Base-by-base conservation (phyloP, 2,329 filamentous ascomycete genomes). In the Ceratocystis eucalypticola region DNA sequence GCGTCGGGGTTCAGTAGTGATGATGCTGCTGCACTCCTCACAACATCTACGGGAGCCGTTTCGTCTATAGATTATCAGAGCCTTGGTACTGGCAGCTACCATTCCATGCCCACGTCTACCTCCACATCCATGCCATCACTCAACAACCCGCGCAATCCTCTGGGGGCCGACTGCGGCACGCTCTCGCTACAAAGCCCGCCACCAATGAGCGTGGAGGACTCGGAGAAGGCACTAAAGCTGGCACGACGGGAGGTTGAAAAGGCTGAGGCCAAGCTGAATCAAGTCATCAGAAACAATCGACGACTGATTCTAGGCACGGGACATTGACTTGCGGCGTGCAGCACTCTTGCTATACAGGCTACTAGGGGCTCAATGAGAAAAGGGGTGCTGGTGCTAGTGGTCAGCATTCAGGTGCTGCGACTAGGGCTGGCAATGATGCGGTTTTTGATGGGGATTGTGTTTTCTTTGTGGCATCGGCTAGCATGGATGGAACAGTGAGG, bases 121-220 rank as follows among this genome's bases (percentile, higher is more conserved):
- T 57, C 53, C 8, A 17, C 25, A 15, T 22, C 53, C 6, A 28
- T n/a, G 30, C n/a, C 55, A 53, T 64, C 65, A 48, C 37, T 55
- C 48, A 61, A 48, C 20, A 53, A 67, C 61, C 57, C 61, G n/a
- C 62, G 61, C 30, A 48, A 63, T 28, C 41, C 61, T 5, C 48
- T 61, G 6, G 65, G 64, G 12, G 62, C 55, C 30, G 22, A 50
- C 30, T 45, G 57, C 8, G 22, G 59, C 25, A 50, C 28, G 72
- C 72, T 3, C 70, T 74, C 3, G 73, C 74, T 45, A 79, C 62
- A 67, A 44, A 67, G 66, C 77, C 67, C 83, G 69, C 80, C 80
- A 4, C 74, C 84, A 6, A 82, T 88, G 78, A 83, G 77, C 61
- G 78, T 87, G 1, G 81, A 86, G 69, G 86, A 88, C 68, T 81